Conservation (phyloP, 345 rosid species). For the Moringa oleifera region DNA sequence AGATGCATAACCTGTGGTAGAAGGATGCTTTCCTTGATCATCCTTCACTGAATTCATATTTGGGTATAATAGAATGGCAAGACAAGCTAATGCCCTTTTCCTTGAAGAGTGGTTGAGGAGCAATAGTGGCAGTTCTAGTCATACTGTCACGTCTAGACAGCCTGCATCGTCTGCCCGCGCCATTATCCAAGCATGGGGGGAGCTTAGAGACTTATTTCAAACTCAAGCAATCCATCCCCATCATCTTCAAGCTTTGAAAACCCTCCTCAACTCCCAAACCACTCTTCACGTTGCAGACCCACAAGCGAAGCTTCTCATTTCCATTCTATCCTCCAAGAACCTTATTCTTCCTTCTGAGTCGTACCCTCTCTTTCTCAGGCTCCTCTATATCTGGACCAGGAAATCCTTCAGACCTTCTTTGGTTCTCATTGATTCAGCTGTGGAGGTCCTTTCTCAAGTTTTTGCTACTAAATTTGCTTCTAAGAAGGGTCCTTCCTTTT, state of each 20-base stretch:
- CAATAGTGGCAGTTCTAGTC: constrained; percentile 28
- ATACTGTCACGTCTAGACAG: constrained; percentile 21
- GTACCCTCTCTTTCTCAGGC: constrained; percentile 53
- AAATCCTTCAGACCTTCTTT: constrained; percentile 70
- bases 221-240: constrained; percentile 46
- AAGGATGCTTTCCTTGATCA: too few species aligned
- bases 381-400: constrained; percentile 85
- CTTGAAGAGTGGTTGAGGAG: constrained; percentile 77
- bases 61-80: constrained; percentile 42
- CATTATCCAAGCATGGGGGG: constrained; percentile 86
- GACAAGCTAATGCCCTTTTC: constrained; percentile 43
- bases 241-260: constrained; percentile 58
- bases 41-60: not conserved
- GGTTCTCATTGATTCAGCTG: constrained; percentile 50
- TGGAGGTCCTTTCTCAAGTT: constrained; percentile 45
- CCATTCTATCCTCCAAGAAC: constrained; percentile 48
- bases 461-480: constrained; percentile 23
- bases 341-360: constrained; percentile 47
- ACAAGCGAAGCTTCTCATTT: constrained; percentile 78
- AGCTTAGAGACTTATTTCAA: constrained; percentile 63
- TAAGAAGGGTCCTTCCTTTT: constrained; percentile 36
- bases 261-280: constrained; percentile 49
- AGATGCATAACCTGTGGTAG: too few species aligned
- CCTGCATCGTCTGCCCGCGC: constrained; percentile 62
- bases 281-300: constrained; percentile 92